Conservation (phyloP, 176 grass and related monocot genomes). For the Alloteropsis semialata region DNA sequence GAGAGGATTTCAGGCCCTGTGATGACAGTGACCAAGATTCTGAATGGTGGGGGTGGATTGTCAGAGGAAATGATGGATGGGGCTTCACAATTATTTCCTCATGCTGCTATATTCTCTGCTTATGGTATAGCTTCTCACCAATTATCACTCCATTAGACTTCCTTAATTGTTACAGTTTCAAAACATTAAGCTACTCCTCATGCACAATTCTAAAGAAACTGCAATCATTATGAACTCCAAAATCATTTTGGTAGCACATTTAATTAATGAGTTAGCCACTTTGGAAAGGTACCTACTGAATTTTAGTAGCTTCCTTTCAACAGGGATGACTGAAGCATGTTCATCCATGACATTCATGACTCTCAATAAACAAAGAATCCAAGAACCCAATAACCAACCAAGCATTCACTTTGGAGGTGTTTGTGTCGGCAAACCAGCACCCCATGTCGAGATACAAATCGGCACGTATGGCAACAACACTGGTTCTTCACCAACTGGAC, state of each 20-base stretch:
- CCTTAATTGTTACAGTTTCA: neutral
- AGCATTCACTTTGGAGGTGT: constrained; percentile 26
- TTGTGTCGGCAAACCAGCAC: constrained; percentile 71
- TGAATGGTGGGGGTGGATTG: constrained; percentile 74
- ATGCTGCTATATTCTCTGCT: constrained; percentile 70
- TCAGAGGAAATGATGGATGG: constrained; percentile 47
- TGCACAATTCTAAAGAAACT: no score
- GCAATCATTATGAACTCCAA: neutral
- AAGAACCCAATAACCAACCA: constrained; percentile 9
- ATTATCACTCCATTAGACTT: neutral
- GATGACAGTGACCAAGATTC: constrained; percentile 60
- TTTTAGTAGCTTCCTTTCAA: neutral
- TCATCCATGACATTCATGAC: constrained; percentile 86
- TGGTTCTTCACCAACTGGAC: constrained; percentile 33
- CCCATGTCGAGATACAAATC: constrained; percentile 66
- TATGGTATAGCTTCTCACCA: constrained; percentile 53
- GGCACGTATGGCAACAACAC: neutral
- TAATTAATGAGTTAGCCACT: neutral
- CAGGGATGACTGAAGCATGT: constrained; percentile 96
- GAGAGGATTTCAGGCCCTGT: constrained; percentile 6
- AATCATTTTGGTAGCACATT: neutral
- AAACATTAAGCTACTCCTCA: neutral
- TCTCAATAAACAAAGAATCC: constrained; percentile 31
- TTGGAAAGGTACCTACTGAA: neutral
- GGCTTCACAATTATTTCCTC: constrained; percentile 52